Base-by-base conservation (phyloP, 2,329 filamentous ascomycete species). In the Lasiodiplodia hormozganensis region DNA sequence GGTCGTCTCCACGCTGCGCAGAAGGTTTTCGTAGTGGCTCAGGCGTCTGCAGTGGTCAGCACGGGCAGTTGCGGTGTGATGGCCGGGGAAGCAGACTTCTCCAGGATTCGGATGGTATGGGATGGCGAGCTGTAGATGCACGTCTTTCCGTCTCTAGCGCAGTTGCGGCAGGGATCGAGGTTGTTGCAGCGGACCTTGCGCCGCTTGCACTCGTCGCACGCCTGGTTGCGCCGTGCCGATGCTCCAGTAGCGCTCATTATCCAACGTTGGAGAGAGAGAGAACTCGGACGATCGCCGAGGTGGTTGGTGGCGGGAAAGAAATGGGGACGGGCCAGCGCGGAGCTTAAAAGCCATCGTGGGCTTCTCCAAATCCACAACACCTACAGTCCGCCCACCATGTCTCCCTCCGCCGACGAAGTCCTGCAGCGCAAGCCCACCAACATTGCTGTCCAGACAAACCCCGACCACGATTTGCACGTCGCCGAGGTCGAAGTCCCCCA, bases 401-500 rank as follows among this genome's bases (percentile, higher is more conserved):
- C 51, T 53, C 12, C 51, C 10, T 69, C 71, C 36, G 64, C 60
- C 49, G 70, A 71, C 10, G 68, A 71, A 51, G 60, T 76, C 43
- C 71, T 76, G 16, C 68, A 68, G 28, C 71, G 71, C 52, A 76
- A 77, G 68, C 74, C 75, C 7, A 68, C 67, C 38, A 78, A 78
- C 58, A 65, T 77, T 28, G 74, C 77, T 14, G 70, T 79, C 16
- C 70, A 76, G 16, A 78, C 77, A 8, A 76, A 74, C 60, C 75
- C 76, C 0, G 34, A 70, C n/a, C 77, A 79, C 62, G 72, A 75
- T 5, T 70, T 79, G 28, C 70, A 74, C 52, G 51, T 77, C 21
- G 52, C 73, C 47, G 67, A 74, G 6, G 54, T 64, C 21, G 69
- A 72, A 3, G 3, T 86, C 0, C 84, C 84, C 6, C 67, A 84